A percentile compares a stretch with the other conserved stretches of the same genome.
phyloP scores from a whole-genome alignment of 176 grass and related monocot genomes.

The Lolium rigidum region DNA sequence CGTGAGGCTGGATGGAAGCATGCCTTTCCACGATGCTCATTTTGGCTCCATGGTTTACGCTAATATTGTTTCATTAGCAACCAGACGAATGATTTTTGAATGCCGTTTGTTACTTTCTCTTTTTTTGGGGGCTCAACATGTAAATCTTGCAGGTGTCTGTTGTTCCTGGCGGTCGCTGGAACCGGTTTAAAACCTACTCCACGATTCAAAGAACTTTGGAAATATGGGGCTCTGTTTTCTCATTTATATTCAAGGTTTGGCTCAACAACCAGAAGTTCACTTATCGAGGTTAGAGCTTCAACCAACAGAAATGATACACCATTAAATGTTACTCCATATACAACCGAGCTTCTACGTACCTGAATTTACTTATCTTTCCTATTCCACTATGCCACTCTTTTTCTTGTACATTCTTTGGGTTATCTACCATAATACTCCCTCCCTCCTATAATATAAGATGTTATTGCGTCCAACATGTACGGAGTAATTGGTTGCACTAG shows the following conservation, averaged over 20 bases:
- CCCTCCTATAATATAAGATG: too few relatives aligned
- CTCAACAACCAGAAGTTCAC: slow-evolving; percentile 94
- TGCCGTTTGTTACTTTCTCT: slow-evolving; percentile 2
- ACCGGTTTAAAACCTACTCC: slow-evolving; percentile 98
- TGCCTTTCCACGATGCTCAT: slow-evolving; percentile 3
- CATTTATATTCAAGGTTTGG: slow-evolving; percentile 89
- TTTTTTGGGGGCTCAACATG: slow-evolving; percentile 36
- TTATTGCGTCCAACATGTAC: too few relatives aligned
- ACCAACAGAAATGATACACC: slow-evolving; percentile 5
- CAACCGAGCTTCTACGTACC: neutral
- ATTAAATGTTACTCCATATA: neutral
- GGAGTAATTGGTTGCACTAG: too few relatives aligned
- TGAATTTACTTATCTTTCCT: slow-evolving; percentile 26
- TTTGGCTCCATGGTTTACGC: neutral
- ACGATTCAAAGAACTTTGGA: slow-evolving; percentile 98
- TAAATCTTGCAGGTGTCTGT: slow-evolving; percentile 84
- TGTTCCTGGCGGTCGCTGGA: slow-evolving; percentile 91
- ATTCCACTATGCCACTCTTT: slow-evolving; percentile 1
- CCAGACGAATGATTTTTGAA: neutral
- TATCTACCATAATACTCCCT: neutral
- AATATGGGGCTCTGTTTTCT: slow-evolving; percentile 95
- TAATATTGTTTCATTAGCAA: slow-evolving; percentile 18
- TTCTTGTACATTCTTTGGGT: neutral
- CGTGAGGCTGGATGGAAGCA: neutral
- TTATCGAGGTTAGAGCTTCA: slow-evolving; percentile 68